Conservation (phyloP, 345 rosid species). For the Conringia planisiliqua region DNA sequence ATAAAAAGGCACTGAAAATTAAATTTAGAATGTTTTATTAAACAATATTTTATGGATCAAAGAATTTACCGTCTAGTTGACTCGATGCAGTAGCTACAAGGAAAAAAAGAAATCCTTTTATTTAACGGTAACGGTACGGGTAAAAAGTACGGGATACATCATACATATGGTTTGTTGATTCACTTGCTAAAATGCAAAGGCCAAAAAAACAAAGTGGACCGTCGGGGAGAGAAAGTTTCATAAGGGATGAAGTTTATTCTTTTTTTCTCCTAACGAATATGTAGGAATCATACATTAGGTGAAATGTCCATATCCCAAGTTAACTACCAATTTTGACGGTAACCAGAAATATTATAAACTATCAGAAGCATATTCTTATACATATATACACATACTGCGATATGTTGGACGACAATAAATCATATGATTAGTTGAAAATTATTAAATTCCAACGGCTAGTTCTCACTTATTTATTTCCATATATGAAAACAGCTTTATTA, state of each 20-base stretch:
- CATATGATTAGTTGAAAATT: constrained; percentile 18
- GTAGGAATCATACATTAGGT: constrained; percentile 8
- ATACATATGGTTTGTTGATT: not conserved
- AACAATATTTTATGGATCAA: no score
- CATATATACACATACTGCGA: not conserved
- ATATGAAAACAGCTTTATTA: not conserved
- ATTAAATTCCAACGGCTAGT: constrained; percentile 27
- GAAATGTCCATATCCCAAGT: constrained; percentile 20
- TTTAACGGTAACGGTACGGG: no score
- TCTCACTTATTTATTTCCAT: constrained; percentile 7
- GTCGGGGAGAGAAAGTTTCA: constrained; percentile 4
- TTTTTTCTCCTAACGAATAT: not conserved
- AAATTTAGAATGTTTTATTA: no score
- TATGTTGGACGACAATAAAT: constrained; percentile 1
- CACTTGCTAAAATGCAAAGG: not conserved
- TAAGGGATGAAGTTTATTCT: not conserved
- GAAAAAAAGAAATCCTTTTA: no score
- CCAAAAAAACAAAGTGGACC: not conserved
- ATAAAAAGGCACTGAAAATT: no score
- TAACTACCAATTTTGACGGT: constrained; percentile 11
- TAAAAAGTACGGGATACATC: not conserved
- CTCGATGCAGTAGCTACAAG: no score
- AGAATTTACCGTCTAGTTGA: no score
- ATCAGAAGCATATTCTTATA: not conserved
- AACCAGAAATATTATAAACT: not conserved